These are phyloP conservation scores for Bauhinia variegata DNA, from an alignment of 306 rosid genomes.

Conservation along the genomic window DNA sequence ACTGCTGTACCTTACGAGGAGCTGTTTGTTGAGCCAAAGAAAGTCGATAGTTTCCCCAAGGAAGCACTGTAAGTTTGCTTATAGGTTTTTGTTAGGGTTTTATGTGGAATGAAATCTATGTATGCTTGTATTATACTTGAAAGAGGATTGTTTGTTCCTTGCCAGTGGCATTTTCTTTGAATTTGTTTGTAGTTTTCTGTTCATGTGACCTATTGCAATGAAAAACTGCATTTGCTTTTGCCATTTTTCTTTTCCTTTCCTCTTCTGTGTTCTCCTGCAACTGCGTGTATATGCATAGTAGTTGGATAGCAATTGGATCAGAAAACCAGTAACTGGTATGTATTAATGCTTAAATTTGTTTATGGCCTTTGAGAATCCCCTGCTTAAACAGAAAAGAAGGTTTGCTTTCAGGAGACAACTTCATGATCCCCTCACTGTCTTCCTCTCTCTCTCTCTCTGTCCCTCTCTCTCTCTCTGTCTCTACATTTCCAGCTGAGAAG, in stretches of 20 bases:
- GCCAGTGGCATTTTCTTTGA: background rate
- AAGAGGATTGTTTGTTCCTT: constrained; percentile 37
- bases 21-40: constrained; percentile 52
- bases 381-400: background rate
- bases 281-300: background rate
- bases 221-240: constrained; percentile 13
- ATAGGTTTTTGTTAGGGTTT: constrained; percentile 12
- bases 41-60: constrained; percentile 27
- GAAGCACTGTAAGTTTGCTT: constrained; percentile 47
- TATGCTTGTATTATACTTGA: constrained; percentile 11
- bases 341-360: constrained; percentile 6
- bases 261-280: background rate
- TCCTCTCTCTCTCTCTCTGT: no score
- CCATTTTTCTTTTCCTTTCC: background rate
- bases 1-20: constrained; percentile 59
- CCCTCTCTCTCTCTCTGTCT: no score
- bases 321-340: background rate
- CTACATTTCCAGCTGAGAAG: constrained; percentile 19
- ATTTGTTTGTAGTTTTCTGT: no score
- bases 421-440: background rate
- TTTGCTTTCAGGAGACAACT: no score
- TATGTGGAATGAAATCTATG: constrained; percentile 13
- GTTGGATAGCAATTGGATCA: background rate
- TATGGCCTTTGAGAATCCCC: constrained; percentile 12
- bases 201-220: constrained; percentile 37